Evolutionary conservation across 108 stramenopile genomes (phyloP).

Genomic region (Bacterosira constricta): DNA sequence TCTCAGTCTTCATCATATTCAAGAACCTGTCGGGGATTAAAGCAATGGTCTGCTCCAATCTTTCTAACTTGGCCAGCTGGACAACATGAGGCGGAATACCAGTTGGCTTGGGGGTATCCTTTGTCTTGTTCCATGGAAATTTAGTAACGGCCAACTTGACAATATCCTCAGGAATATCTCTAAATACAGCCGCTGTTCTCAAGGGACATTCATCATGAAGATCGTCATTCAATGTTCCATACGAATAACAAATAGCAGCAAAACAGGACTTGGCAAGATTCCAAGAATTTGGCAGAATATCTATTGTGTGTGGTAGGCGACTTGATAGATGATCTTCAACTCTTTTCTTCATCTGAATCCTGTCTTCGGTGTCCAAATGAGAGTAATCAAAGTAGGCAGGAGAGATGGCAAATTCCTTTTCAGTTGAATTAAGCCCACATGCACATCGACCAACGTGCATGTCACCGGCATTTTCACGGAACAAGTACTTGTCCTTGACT

Average conservation of each 20-base stretch:
- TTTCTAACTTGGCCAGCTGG: conserved; percentile 1
- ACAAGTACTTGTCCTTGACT: neutral
- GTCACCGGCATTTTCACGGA: neutral
- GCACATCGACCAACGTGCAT: neutral
- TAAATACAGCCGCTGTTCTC: conserved; percentile 11
- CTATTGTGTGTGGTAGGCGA: neutral
- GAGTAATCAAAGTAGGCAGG: neutral
- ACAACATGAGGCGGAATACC: conserved; percentile 32
- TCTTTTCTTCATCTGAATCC: neutral
- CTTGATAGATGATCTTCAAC: neutral
- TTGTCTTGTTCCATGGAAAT: conserved; percentile 24
- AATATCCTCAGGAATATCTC: conserved; percentile 1
- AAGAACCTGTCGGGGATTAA: neutral
- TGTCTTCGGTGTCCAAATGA: neutral
- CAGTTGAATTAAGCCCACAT: neutral
- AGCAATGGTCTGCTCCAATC: neutral
- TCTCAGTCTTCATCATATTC: neutral
- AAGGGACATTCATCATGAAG: neutral
- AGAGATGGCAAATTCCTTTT: neutral
- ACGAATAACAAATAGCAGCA: conserved; percentile 7
- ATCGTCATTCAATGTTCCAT: neutral
- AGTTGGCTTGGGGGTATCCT: conserved; percentile 6
- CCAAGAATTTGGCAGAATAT: neutral
- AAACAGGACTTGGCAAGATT: conserved; percentile 1
- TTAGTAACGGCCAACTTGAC: neutral